Percentiles rank a stretch among this genome's conserved stretches.
phyloP scores from a whole-genome alignment of 2,329 filamentous ascomycete genomes.

The Berkeleyomyces rouxiae region DNA sequence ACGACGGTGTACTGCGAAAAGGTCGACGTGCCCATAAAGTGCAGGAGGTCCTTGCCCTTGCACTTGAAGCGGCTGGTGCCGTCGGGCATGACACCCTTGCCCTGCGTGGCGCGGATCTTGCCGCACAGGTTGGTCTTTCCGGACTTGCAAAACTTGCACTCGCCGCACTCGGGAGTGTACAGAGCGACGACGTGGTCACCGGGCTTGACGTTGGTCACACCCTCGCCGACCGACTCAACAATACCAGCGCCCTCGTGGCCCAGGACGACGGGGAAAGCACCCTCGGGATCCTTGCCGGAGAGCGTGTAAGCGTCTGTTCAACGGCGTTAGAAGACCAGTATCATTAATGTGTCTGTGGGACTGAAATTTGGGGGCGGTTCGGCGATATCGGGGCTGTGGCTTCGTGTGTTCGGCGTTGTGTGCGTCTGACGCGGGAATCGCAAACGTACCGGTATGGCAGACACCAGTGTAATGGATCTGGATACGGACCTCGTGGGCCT shows the following conservation, averaged over 20 bases:
- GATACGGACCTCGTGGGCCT: slow-evolving; percentile 89
- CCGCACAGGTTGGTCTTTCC: slow-evolving; percentile 99
- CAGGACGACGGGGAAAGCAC: slow-evolving; percentile 75
- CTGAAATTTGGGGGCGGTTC: too few relatives aligned
- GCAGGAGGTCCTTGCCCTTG: slow-evolving; percentile 86
- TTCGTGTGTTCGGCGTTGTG: too few relatives aligned
- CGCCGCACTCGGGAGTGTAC: slow-evolving; percentile 88
- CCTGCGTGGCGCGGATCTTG: slow-evolving; percentile 95
- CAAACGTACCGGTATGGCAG: slow-evolving; percentile 70
- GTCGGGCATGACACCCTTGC: slow-evolving; percentile 91
- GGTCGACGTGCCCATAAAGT: slow-evolving; percentile 98
- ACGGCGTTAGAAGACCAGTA: neutral
- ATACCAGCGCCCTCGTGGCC: slow-evolving; percentile 85
- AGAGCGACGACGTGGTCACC: slow-evolving; percentile 85
- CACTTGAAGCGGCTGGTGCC: slow-evolving; percentile 87
- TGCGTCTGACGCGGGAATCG: neutral
- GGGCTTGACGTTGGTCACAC: slow-evolving; percentile 82
- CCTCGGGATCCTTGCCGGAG: slow-evolving; percentile 93
- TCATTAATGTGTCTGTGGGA: neutral
- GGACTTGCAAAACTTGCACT: slow-evolving; percentile 99
- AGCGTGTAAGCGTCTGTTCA: slow-evolving; percentile 76
- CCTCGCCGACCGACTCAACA: slow-evolving; percentile 86
- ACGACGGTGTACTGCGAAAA: slow-evolving; percentile 99
- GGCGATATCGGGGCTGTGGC: too few relatives aligned
- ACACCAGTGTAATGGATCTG: slow-evolving; percentile 96